Evolutionary conservation across 202 grass and related monocot genomes (phyloP).

Genomic region (Carex sylvatica): DNA sequence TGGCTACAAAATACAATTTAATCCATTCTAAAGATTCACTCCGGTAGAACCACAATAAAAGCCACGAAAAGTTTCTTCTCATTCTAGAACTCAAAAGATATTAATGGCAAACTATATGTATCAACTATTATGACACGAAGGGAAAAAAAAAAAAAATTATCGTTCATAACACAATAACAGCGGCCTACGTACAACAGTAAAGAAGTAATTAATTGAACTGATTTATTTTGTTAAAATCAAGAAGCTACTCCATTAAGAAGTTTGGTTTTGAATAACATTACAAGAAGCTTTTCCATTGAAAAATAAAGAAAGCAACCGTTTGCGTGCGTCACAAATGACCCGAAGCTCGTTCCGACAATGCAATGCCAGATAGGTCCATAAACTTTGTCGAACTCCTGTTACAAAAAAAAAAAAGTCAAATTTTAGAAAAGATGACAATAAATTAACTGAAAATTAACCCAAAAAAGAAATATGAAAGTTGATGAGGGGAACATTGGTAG

Average conservation of each 20-base stretch:
- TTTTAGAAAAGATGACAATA: not conserved
- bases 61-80: too few relatives aligned
- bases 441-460: not conserved
- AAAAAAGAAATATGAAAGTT: not conserved
- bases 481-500: too few relatives aligned
- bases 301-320: slow-evolving; percentile 84
- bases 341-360: slow-evolving; percentile 72
- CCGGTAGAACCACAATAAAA: too few relatives aligned
- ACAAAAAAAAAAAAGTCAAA: not conserved
- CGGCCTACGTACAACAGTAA: not conserved
- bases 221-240: slow-evolving; percentile 35
- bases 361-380: slow-evolving; percentile 73
- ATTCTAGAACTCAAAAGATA: not conserved
- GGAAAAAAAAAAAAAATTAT: not conserved
- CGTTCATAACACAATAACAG: slow-evolving; percentile 12
- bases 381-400: slow-evolving; percentile 75
- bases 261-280: slow-evolving; percentile 85
- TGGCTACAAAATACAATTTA: not conserved
- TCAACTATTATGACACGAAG: not conserved
- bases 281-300: slow-evolving; percentile 74
- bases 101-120: not conserved
- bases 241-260: slow-evolving; percentile 45
- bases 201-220: slow-evolving; percentile 2
- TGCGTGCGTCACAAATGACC: slow-evolving; percentile 74
- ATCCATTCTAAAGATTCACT: not conserved